Evolutionary conservation across 2,329 filamentous ascomycete genomes (phyloP).

Genomic region (Fusarium brachygibbosum): DNA sequence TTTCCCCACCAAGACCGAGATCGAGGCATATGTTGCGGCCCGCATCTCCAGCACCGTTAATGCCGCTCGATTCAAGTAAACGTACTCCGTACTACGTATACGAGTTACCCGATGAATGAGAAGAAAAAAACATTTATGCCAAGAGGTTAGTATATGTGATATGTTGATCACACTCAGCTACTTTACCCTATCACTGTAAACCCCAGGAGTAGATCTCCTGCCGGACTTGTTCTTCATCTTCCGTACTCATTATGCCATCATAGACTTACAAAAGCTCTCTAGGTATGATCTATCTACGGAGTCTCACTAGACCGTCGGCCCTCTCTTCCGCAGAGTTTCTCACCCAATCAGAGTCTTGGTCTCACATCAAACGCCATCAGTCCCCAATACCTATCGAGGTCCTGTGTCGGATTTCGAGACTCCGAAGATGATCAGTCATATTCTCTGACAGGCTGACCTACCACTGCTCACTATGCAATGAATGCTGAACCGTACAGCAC

Average conservation of each 20-base stretch:
- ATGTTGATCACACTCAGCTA: conserved; percentile 1
- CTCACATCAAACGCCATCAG: conserved; percentile 38
- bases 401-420: conserved; percentile 8
- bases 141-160: conserved; percentile 14
- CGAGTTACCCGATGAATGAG: conserved; percentile 3
- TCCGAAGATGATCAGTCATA: conserved; percentile 43
- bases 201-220: conserved; percentile 12
- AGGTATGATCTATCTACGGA: conserved; percentile 1
- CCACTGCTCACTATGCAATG: conserved; percentile 14
- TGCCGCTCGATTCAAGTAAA: neutral
- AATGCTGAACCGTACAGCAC: neutral
- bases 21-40: conserved; percentile 2
- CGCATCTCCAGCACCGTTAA: conserved; percentile 10
- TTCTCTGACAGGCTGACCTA: neutral
- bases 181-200: neutral
- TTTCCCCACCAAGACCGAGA: neutral
- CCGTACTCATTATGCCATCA: conserved; percentile 30
- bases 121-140: conserved; percentile 1
- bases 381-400: conserved; percentile 21
- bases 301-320: conserved; percentile 37
- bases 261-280: conserved; percentile 29
- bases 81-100: neutral
- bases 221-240: conserved; percentile 21
- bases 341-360: conserved; percentile 22
- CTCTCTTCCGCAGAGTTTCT: neutral